Evolutionary conservation across 2,329 filamentous ascomycete species (phyloP), one percentile per base, ranked within the genome.

Genomic region (Chaetomiaceae sp.): DNA sequence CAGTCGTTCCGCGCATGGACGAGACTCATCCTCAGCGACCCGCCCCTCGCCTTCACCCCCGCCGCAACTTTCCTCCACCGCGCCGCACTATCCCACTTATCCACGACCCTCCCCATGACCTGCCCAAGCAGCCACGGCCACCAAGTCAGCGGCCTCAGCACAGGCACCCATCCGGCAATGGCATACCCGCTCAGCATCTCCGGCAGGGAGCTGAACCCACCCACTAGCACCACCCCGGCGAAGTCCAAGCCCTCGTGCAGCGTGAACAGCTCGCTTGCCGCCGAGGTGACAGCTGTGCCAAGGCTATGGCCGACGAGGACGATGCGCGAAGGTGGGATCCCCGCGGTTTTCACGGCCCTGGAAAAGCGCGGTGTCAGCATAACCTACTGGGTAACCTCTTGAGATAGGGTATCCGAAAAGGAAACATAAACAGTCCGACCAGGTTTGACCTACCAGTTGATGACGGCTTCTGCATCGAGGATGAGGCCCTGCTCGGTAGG

Each of bases 291-390:
- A 0, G 89, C 91, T 0, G 92, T 96, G 21, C 92, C 92, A 0
- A 97, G 78, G 62, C 87, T 94, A 63, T 96, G 91, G 16, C 91
- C 92, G 3, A 95, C 73, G 25, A 96, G 75, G 3, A 92, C 82
- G 57, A 96, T 94, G 23, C 84, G 84, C 34, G 80, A 77, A 0
- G 89, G 73, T 0, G 87, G 76, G 16, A 96, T 77, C 0, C 79
- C 73, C 13, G 84, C 81, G 1, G 78, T 73, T 18, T 80, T 72
- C 33, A 90, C 75, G 9, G 87, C 82, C 73, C n/a, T n/a, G n/a
- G n/a, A n/a, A n/a, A n/a, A n/a, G n/a, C n/a, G n/a, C n/a, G n/a
- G n/a, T n/a, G n/a, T n/a, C n/a, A n/a, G n/a, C n/a, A n/a, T n/a
- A n/a, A n/a, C n/a, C n/a, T n/a, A n/a, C n/a, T n/a, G n/a, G n/a